These are phyloP conservation scores for Casaregolazyma suthepensis DNA, from an alignment of 1,139 yeast species.

Conservation along the genomic window DNA sequence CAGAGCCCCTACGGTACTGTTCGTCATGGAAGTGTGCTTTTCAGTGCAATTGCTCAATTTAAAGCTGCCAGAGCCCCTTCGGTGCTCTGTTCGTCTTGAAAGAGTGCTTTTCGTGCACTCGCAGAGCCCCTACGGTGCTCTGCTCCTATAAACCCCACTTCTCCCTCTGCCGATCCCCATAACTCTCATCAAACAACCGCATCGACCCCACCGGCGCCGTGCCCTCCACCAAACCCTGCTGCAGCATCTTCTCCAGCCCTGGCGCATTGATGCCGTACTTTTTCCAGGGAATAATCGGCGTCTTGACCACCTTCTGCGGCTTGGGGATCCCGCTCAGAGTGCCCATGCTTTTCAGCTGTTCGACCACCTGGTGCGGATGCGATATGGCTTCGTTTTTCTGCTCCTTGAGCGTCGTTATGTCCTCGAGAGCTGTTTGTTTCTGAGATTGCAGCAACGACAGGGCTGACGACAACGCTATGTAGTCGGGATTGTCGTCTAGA, in stretches of 20 bases:
- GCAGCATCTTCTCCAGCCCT: constrained; percentile 9
- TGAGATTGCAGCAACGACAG: constrained; percentile 25
- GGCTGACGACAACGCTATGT: constrained; percentile 30
- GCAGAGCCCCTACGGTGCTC: no score
- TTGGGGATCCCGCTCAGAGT: constrained; percentile 20
- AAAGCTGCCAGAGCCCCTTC: no score
- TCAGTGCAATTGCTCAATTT: no score
- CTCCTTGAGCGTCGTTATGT: constrained; percentile 22
- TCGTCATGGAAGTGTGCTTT: no score
- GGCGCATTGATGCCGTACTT: constrained; percentile 21
- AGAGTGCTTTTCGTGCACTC: no score
- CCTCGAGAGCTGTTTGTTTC: constrained; percentile 22
- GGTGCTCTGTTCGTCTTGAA: no score
- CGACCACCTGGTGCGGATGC: constrained; percentile 23
- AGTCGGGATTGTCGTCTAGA: constrained; percentile 25
- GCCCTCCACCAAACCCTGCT: constrained; percentile 9
- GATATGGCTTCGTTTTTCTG: constrained; percentile 25
- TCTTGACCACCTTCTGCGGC: constrained; percentile 23
- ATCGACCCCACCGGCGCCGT: constrained; percentile 11
- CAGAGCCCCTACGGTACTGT: no score
- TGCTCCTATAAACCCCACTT: constrained; percentile 58
- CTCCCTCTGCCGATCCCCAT: constrained; percentile 9
- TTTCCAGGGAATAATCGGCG: constrained; percentile 25
- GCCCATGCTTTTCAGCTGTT: constrained; percentile 19
- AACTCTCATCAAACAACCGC: constrained; percentile 14